Base-by-base conservation (phyloP, 495 filamentous ascomycete species). In the Trichoderma erinaceum region DNA sequence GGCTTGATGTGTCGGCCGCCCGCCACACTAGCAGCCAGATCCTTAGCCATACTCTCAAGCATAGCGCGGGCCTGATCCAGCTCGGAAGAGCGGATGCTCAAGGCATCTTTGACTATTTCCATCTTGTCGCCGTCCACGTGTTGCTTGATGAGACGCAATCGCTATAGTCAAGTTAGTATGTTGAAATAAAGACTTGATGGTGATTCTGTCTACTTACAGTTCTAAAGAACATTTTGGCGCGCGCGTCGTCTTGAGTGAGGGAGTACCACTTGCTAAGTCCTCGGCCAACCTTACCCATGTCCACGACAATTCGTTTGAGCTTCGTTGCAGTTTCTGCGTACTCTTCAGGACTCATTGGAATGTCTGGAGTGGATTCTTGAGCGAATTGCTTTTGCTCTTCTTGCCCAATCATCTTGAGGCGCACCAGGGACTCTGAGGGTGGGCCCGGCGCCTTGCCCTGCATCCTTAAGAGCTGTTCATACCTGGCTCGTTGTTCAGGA, bases 21-120 rank as follows among this genome's bases (percentile, higher is more conserved):
- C 16, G 27, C 21, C n/a, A 68, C 27, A 32, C 43, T 68, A 4
- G 38, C 48, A 10, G 73, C 46, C 29, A 77, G 58, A 44, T 80
- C 78, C 29, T 73, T 72, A 21, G 67, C 69, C 70, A 80, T 82
- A 64, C 70, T 71, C 65, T 78, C 75, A 11, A 81, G 75, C 73
- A 86, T 82, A 46, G 72, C 72, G 18, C 82, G 78, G 29, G 81
- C 75, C 16, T 78, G 73, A 16, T 86, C 81, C 32, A 92, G 68
- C 43, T 90, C 86, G 6, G 82, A 72, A 0, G 79, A 78, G n/a
- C 74, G 71, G 2, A 93, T 78, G 0, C 87, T 87, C 50, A 91
- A 84, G 13, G 81, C 73, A 11, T 87, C 84, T 67, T 83, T 85
- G 2, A 83, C 75, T 11, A 72, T 70, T 6, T 74, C 73, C 81